Evolutionary conservation across 495 filamentous ascomycete genomes (phyloP), one percentile per base, ranked within the genome.

Genomic region (Penicillium malachiteum): DNA sequence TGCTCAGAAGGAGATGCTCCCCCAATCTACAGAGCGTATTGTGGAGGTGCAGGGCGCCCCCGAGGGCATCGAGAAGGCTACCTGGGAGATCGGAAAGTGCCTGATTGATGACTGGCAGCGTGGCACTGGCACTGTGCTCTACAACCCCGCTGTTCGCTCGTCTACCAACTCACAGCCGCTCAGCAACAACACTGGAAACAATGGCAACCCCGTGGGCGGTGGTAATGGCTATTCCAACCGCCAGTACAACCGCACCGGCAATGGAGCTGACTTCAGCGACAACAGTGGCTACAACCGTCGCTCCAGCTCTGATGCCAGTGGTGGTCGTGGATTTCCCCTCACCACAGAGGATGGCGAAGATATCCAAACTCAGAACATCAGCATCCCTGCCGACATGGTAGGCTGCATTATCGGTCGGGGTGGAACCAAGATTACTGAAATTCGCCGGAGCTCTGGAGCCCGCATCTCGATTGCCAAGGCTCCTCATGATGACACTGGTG

Each of bases 21-120:
- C 94, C 26, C 94, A 97, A 71, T 98, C 94, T 11, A 98, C 94
- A n/a, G 94, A 98, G 76, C 88, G 94, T 44, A 90, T 98, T 60
- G 95, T 98, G 51, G 95, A 97, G 69, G 89, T 98, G 48, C 89
- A 93, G 69, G 94, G 94, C 63, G 91, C 86, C 7, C 90, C 94
- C 31, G 91, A 94, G 34, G 92, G 94, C 43, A 92, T 98, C 63
- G 90, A 96, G 70, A 90, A 91, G 73, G 95, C 94, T 50, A 78
- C 94, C 40, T 97, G 94, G 95, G 94, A 98, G 69, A 98, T 98
- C 59, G 93, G 91, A 74, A 98, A 97, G 77, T 97, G 95, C 73
- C 81, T 98, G 62, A 87, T 98, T 44, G 94, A 98, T 69, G 94
- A 98, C 71, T 92, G 89, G 88, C 91, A 96, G 72, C 90, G 94